Evolutionary conservation across 2,329 filamentous ascomycete genomes (phyloP).

Genomic region (Exophiala calicioides): DNA sequence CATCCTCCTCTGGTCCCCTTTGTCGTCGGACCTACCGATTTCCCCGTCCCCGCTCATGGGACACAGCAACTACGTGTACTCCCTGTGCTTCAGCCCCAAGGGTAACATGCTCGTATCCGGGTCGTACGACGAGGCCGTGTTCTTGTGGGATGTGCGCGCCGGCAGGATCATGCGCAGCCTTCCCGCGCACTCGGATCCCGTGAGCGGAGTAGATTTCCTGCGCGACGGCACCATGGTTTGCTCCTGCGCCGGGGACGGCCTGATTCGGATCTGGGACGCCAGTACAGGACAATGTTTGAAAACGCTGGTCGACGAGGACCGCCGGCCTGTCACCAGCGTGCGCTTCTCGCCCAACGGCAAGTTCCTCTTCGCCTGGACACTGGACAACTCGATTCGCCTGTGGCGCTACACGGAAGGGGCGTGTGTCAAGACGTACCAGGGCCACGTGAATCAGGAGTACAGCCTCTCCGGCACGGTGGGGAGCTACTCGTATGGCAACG

Average conservation of each 20-base stretch:
- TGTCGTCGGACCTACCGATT: slow-evolving; percentile 59
- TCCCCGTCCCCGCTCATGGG: slow-evolving; percentile 62
- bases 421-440: slow-evolving; percentile 96
- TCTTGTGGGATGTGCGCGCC: slow-evolving; percentile 91
- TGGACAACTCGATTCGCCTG: slow-evolving; percentile 84
- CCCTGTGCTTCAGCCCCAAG: slow-evolving; percentile 92
- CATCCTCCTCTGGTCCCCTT: slow-evolving; percentile 84
- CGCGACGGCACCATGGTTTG: slow-evolving; percentile 88
- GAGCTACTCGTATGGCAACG: slow-evolving; percentile 56
- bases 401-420: slow-evolving; percentile 94
- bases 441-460: slow-evolving; percentile 80
- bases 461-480: slow-evolving; percentile 86
- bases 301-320: slow-evolving; percentile 94
- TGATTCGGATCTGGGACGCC: slow-evolving; percentile 95
- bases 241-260: slow-evolving; percentile 85
- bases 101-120: slow-evolving; percentile 95
- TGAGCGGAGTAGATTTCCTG: slow-evolving; percentile 90
- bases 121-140: slow-evolving; percentile 95
- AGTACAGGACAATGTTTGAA: slow-evolving; percentile 91
- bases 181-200: slow-evolving; percentile 92
- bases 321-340: slow-evolving; percentile 83
- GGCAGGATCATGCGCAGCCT: slow-evolving; percentile 85
- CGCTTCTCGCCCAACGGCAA: slow-evolving; percentile 93
- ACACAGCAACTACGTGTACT: slow-evolving; percentile 96
- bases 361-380: slow-evolving; percentile 85